A percentile compares a stretch with the other conserved stretches of the same genome.
Evolutionary conservation across 306 rosid genomes (phyloP).

Genomic region (Senna siamea): DNA sequence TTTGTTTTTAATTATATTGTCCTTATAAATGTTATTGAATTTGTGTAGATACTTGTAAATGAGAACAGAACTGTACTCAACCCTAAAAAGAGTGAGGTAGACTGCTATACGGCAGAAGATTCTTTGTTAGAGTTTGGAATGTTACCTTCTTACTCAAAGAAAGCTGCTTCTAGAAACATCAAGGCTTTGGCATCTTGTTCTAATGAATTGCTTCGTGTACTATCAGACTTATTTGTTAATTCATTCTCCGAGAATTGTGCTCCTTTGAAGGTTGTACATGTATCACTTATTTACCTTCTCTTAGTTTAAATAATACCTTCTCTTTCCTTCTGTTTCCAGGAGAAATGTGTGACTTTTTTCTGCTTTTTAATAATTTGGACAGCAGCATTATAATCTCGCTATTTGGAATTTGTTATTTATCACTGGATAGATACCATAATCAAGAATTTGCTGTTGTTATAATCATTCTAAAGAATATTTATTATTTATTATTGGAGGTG

Average conservation of each 20-base stretch:
- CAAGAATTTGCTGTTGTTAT: not conserved
- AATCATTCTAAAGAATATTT: not conserved
- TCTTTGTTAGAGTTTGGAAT: conserved; percentile 43
- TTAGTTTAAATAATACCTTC: conserved; percentile 14
- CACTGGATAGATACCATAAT: not conserved
- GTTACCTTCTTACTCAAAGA: conserved; percentile 68
- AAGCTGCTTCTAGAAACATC: conserved; percentile 69
- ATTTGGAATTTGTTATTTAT: conserved; percentile 1
- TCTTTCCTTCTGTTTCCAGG: conserved; percentile 12
- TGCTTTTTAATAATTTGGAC: conserved; percentile 16
- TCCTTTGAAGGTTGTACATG: conserved; percentile 65
- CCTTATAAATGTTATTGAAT: conserved; percentile 31
- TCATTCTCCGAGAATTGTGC: conserved; percentile 52
- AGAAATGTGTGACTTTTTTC: conserved; percentile 22
- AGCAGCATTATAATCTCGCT: not conserved
- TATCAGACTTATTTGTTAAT: conserved; percentile 67
- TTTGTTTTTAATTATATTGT: conserved; percentile 16
- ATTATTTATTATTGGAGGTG: not conserved
- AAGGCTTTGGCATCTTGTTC: conserved; percentile 74
- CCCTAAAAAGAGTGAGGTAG: conserved; percentile 43
- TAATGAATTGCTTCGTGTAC: conserved; percentile 60
- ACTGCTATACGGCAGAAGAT: conserved; percentile 37
- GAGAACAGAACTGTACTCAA: conserved; percentile 71
- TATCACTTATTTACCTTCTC: conserved; percentile 25
- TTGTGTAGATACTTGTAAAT: conserved; percentile 73